Base-by-base conservation (phyloP, 2,329 filamentous ascomycete species). In the Aulographum hederae region DNA sequence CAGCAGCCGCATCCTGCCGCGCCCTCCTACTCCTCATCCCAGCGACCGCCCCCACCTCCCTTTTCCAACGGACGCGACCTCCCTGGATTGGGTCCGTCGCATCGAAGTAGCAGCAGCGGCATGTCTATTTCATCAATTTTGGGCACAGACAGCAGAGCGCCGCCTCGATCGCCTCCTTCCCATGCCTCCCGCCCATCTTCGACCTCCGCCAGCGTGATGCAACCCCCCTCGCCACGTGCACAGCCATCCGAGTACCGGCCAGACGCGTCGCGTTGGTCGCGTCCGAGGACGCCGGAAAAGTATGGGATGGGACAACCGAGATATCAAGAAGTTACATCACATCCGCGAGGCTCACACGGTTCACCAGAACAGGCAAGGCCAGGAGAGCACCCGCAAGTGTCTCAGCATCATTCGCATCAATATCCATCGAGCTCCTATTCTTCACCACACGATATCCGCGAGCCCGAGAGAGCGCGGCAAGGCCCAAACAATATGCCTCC, bases 51-150 rank as follows among this genome's bases (percentile, higher is more conserved):
- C 28, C 44, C 57, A 16, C 53, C 54, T 4, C 45, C 55, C 1
- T 66, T 65, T 40, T 50, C 55, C 32, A 53, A 50, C 17, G 55
- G 58, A 37, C 66, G 70, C 45, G 71, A 77, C 40, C 56, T 67
- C 30, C 61, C 68, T 30, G 54, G 57, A 13, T 45, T 65, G 27
- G 56, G 54, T 25, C n/a, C 21, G 21, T 8, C n/a, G n/a, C 21
- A 25, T n/a, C 21, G n/a, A n/a, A n/a, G n/a, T n/a, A n/a, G n/a
- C n/a, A n/a, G 21, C n/a, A 8, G 8, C 8, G 21, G 21, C 21
- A 8, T 25, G 8, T 25, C 21, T 8, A 25, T 25, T n/a, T 8
- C 21, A n/a, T 25, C 21, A 25, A 25, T 25, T n/a, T 25, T 25
- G 21, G 21, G 21, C 8, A n/a, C 8, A 25, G 21, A 8, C 8